Evolutionary conservation across 768 basidiomycete genomes (phyloP), one percentile per base, ranked within the genome.

Genomic region (Boletus speciosus): DNA sequence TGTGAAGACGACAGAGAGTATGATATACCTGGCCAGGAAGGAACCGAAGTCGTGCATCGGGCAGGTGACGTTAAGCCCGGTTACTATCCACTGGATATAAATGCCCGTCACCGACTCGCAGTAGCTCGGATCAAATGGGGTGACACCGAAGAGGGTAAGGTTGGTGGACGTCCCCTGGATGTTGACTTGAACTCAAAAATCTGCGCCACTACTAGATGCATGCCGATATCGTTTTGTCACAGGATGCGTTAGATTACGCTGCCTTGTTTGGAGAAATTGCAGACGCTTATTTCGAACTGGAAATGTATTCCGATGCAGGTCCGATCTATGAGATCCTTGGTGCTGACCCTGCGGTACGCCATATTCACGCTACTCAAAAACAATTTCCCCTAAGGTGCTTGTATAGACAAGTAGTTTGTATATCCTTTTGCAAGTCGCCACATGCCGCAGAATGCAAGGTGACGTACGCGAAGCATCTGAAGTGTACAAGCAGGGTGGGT

Each of bases 191-290:
- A 35, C 45, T 36, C 38, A 38, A 36, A n/a, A 23, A n/a, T 2
- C 19, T 3, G 21, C 10, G 16, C 21, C 27, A n/a, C 40, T 31
- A 10, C 51, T 11, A 96, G 91, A 74, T 85, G 35, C 94, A 98
- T 69, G 85, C 91, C 1, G 76, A 77, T 31, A 74, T 86, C 27
- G 79, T 97, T 23, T 76, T 90, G 3, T 64, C 78, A 0, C 80
- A 91, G 59, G 90, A 94, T 51, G 78, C 86, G 1, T 64, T 82
- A 4, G 85, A 93, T 58, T 92, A 92, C 59, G 84, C 87, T 0
- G 80, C 85, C 1, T 73, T 94, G 4, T 93, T 92, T 61, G 78
- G 75, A 1, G 92, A 94, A 62, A 85, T 95, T 32, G 93, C 90
- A 0, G 90, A 93, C 60, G 88, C 89, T 0, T 89, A 88, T 65